Base-by-base conservation (phyloP, 495 filamentous ascomycete genomes). In the Filosporella fistucella region DNA sequence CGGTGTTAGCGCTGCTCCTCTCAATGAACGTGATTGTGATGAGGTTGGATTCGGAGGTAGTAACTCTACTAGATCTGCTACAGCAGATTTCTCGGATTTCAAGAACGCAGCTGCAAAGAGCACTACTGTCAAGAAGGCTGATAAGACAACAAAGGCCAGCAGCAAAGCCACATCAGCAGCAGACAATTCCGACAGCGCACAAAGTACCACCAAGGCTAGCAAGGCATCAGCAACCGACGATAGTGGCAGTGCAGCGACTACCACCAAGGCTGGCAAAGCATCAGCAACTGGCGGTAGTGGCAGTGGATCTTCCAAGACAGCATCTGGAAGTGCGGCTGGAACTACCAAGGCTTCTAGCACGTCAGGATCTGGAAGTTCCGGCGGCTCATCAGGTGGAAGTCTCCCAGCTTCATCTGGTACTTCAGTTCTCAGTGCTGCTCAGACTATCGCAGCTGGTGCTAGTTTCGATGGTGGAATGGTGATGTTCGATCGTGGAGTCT, bases 401-500 rank as follows among this genome's bases (percentile, higher is more conserved):
- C 18, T 52, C n/a, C 41, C 49, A 11, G 42, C 41, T 0, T 41
- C 35, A 1, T 45, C 41, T 14, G 49, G 49, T 11, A 45, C 42
- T 8, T 52, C 49, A 11, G 41, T 52, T 23, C 41, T 46, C 33
- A 38, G 30, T 1, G 60, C 63, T 41, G 35, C 58, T 20, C 47
- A 63, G 3, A 68, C 62, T 25, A 63, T 74, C 28, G 57, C 61
- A 12, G 67, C 67, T 9, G 63, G 66, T 23, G 51, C 63, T 46
- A 56, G 45, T 28, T 69, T 71, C 44, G 72, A 76, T 45, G 72
- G 69, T 32, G 63, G 66, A 18, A 63, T 71, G 65, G 52, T 64
- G 36, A 68, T 65, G 21, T 74, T 68, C 59, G 70, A 72, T 51
- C 72, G 72, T 33, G 67, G 56, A 42, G 68, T 67, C 11, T 61